Conservation (phyloP, 306 rosid genomes). For the Trichosanthes truncata region DNA sequence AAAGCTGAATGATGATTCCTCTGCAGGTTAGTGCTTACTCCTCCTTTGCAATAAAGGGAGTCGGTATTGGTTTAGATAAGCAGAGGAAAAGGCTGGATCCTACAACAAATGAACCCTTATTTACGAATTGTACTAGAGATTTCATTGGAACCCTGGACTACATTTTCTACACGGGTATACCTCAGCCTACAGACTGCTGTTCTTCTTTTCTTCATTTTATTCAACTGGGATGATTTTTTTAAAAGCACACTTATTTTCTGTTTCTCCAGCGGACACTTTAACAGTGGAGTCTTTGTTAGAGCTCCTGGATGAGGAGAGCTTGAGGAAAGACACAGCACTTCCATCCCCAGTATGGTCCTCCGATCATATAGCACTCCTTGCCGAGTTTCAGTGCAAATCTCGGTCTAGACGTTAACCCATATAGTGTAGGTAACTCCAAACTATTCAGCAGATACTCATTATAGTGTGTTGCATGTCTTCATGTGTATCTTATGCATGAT, state of each 20-base stretch:
- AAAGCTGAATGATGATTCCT: neutral
- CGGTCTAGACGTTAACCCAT: conserved; percentile 68
- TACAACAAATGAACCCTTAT: conserved; percentile 76
- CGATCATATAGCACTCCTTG: conserved; percentile 93
- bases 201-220: neutral
- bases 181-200: neutral
- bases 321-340: conserved; percentile 97
- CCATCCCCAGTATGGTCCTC: conserved; percentile 99
- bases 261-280: conserved; percentile 80
- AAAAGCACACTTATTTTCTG: neutral
- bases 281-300: conserved; percentile 88
- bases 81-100: conserved; percentile 74
- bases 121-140: conserved; percentile 88
- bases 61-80: conserved; percentile 59
- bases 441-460: neutral
- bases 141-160: conserved; percentile 94
- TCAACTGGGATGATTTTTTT: neutral
- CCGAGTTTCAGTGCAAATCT: conserved; percentile 84
- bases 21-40: conserved; percentile 91
- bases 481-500: neutral
- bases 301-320: conserved; percentile 90
- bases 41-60: conserved; percentile 65
- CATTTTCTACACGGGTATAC: conserved; percentile 88
- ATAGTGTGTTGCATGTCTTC: neutral
- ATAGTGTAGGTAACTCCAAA: conserved; percentile 1